phyloP scores from a whole-genome alignment of 352 stramenopile genomes.

The Aphanomyces euteiches region DNA sequence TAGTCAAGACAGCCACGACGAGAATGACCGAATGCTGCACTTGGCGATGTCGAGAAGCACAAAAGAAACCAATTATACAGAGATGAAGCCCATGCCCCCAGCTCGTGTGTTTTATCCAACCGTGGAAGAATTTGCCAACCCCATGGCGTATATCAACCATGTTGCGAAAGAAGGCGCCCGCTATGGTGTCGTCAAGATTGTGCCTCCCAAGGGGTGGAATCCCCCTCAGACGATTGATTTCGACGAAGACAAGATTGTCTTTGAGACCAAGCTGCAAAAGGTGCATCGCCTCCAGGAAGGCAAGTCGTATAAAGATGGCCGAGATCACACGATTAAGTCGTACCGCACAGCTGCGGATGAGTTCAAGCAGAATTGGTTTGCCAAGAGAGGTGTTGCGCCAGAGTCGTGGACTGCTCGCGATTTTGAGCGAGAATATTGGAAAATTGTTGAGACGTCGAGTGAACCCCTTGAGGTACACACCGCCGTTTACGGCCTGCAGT shows the following conservation, averaged over 20 bases:
- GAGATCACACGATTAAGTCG: constrained; percentile 59
- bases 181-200: constrained; percentile 97
- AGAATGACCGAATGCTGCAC: constrained; percentile 15
- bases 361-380: constrained; percentile 59
- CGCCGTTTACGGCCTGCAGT: constrained; percentile 34
- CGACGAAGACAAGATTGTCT: constrained; percentile 49
- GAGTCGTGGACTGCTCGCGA: constrained; percentile 49
- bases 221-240: constrained; percentile 71
- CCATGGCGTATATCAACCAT: constrained; percentile 84
- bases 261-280: constrained; percentile 92
- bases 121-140: constrained; percentile 80
- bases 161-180: constrained; percentile 42
- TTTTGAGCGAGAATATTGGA: constrained; percentile 88
- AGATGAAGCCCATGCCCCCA: constrained; percentile 36
- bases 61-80: constrained; percentile 30
- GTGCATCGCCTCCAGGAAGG: constrained; percentile 85
- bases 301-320: constrained; percentile 57
- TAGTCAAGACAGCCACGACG: neutral
- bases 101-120: constrained; percentile 76
- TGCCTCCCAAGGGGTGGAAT: constrained; percentile 93
- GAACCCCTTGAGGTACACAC: constrained; percentile 25
- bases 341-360: constrained; percentile 55
- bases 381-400: constrained; percentile 39
- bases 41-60: constrained; percentile 11
- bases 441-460: constrained; percentile 58